A percentile compares a stretch with the other conserved stretches of the same genome.
phyloP scores from a whole-genome alignment of 805 yeast genomes.

The Candida koratica region DNA sequence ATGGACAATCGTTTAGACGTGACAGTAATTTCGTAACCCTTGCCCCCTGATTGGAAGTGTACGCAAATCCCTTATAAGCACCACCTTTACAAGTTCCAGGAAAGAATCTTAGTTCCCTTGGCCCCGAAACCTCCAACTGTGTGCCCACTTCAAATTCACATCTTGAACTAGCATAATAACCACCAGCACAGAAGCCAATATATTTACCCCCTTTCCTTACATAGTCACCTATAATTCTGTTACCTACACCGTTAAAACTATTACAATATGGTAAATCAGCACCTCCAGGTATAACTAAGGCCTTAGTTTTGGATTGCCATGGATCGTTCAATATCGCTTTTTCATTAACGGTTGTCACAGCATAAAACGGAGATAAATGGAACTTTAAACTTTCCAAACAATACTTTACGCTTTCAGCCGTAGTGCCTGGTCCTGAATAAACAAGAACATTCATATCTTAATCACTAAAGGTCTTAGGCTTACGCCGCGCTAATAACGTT shows the following conservation, averaged over 20 bases:
- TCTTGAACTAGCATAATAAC: constrained; percentile 69
- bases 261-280: constrained; percentile 87
- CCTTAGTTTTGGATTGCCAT: constrained; percentile 76
- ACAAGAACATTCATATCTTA: constrained; percentile 36
- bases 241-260: constrained; percentile 67
- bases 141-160: constrained; percentile 84
- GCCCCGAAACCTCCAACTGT: constrained; percentile 78
- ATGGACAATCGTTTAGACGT: constrained; percentile 24
- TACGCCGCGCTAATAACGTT: no score
- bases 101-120: constrained; percentile 75
- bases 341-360: constrained; percentile 70
- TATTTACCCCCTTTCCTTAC: constrained; percentile 77
- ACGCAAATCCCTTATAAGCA: constrained; percentile 74
- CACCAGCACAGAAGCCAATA: constrained; percentile 95
- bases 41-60: constrained; percentile 75
- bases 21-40: constrained; percentile 47
- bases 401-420: constrained; percentile 81
- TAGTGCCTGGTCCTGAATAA: constrained; percentile 67
- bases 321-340: constrained; percentile 70
- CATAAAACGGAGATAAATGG: constrained; percentile 81
- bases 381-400: constrained; percentile 71
- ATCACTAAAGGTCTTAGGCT: no score
- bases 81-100: constrained; percentile 84
- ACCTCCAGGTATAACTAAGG: constrained; percentile 92
- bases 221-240: constrained; percentile 53